Conservation (phyloP, 441 rosid species). For the Mallotus repandus region DNA sequence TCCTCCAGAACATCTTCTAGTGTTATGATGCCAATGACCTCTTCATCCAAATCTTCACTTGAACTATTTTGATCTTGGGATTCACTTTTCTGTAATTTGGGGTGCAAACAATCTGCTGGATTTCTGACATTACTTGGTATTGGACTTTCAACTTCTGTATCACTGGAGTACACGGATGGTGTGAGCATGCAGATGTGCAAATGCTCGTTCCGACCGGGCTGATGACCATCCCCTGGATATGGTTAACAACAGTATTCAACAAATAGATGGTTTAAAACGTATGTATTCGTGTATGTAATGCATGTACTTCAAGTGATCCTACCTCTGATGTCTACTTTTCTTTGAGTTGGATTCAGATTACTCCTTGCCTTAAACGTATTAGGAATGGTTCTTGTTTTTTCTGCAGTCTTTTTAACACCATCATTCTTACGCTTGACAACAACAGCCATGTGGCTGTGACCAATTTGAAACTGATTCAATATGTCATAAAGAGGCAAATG, state of each 20-base stretch:
- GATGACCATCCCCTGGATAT: conserved; percentile 29
- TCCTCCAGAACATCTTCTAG: conserved; percentile 93
- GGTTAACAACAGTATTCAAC: not conserved
- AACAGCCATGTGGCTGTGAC: conserved; percentile 87
- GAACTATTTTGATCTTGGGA: conserved; percentile 15
- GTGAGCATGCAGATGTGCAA: conserved; percentile 26
- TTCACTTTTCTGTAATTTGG: conserved; percentile 22
- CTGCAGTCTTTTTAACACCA: conserved; percentile 27
- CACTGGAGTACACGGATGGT: conserved; percentile 19
- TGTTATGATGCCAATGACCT: conserved; percentile 74
- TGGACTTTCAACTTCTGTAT: conserved; percentile 26
- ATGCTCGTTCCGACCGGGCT: conserved; percentile 28
- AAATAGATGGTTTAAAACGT: not conserved
- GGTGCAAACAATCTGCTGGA: conserved; percentile 12
- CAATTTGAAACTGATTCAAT: conserved; percentile 70
- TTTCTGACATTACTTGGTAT: conserved; percentile 4
- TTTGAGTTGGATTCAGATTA: conserved; percentile 13
- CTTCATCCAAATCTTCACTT: conserved; percentile 44
- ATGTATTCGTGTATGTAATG: too few relatives aligned
- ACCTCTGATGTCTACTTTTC: conserved; percentile 28
- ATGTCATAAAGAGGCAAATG: conserved; percentile 74
- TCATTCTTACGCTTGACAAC: conserved; percentile 50
- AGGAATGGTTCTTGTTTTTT: conserved; percentile 27
- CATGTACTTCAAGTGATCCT: not conserved
- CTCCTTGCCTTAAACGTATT: not conserved